phyloP scores from a whole-genome alignment of 345 rosid species.

The Eutrema heterophyllum region DNA sequence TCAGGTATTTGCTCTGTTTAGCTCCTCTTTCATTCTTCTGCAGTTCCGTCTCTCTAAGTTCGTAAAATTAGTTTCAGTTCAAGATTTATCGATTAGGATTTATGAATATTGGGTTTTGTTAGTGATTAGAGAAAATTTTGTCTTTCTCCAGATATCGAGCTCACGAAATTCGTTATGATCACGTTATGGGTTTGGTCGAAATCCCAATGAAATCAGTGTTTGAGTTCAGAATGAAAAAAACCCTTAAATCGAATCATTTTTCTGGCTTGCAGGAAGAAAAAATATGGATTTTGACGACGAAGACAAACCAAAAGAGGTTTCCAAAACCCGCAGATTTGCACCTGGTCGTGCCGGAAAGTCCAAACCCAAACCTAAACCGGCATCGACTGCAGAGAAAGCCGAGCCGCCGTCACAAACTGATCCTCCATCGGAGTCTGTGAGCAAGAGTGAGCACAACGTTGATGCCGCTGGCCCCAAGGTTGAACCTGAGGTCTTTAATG shows the following conservation, averaged over 20 bases:
- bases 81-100: background rate
- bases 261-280: background rate
- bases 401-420: slow-evolving; percentile 5
- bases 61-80: background rate
- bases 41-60: background rate
- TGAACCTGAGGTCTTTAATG: slow-evolving; percentile 33
- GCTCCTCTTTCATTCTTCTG: background rate
- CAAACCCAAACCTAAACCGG: slow-evolving; percentile 38
- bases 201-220: background rate
- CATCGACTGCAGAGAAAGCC: slow-evolving; percentile 14
- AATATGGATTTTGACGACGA: slow-evolving; percentile 71
- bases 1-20: background rate
- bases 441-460: slow-evolving; percentile 33
- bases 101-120: background rate
- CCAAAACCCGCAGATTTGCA: slow-evolving; percentile 53
- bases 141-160: background rate
- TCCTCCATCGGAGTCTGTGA: slow-evolving; percentile 1
- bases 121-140: background rate
- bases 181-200: background rate
- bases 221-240: background rate
- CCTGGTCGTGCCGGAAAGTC: slow-evolving; percentile 41
- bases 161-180: background rate
- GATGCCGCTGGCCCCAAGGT: slow-evolving; percentile 30
- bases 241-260: background rate
- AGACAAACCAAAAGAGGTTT: slow-evolving; percentile 35